Conservation (phyloP, 768 basidiomycete species). For the Gloeopeniophorella convolvens region DNA sequence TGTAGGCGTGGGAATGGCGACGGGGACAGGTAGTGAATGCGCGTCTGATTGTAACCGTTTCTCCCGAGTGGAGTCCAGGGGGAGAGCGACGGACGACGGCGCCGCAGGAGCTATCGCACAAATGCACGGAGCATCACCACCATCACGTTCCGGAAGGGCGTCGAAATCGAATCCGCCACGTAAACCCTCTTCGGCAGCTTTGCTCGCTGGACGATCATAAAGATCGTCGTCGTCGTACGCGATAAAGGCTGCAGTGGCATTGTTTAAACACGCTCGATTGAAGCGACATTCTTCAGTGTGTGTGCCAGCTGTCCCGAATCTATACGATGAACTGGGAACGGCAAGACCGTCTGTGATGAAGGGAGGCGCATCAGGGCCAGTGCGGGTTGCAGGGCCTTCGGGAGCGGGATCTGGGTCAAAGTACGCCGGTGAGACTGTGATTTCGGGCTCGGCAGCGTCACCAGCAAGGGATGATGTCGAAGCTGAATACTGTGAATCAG, state of each 20-base stretch:
- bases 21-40: not conserved
- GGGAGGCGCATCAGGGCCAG: constrained; percentile 29
- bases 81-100: constrained; percentile 20
- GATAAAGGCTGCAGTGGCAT: constrained; percentile 29
- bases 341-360: constrained; percentile 19
- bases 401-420: constrained; percentile 40
- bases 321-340: constrained; percentile 8
- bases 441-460: constrained; percentile 13
- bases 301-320: constrained; percentile 11
- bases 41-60: constrained; percentile 5
- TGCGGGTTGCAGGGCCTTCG: constrained; percentile 39
- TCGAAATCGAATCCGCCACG: constrained; percentile 31
- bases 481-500: constrained; percentile 7
- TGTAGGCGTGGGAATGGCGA: not conserved
- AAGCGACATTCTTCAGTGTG: constrained; percentile 21
- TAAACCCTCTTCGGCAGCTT: constrained; percentile 14
- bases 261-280: constrained; percentile 19
- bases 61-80: constrained; percentile 6
- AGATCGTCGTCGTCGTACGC: constrained; percentile 26
- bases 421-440: constrained; percentile 36
- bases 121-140: constrained; percentile 16
- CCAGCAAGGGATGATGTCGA: constrained; percentile 9
- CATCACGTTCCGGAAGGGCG: constrained; percentile 27
- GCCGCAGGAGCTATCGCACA: constrained; percentile 14
- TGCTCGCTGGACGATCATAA: constrained; percentile 8